Conservation (phyloP, 768 basidiomycete species). For the Tulasnella sp. region DNA sequence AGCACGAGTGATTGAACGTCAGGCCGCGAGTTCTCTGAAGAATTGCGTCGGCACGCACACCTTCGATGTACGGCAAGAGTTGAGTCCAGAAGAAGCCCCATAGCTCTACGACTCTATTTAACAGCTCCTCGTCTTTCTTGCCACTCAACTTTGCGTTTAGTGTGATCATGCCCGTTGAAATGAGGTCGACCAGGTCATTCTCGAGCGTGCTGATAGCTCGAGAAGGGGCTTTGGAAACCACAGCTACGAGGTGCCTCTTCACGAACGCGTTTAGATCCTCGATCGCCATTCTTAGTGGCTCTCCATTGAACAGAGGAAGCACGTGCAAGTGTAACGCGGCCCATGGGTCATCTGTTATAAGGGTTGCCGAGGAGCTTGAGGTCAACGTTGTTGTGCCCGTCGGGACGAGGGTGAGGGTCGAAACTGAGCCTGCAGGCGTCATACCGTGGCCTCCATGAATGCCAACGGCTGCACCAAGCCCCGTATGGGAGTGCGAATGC, state of each 20-base stretch:
- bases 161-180: conserved; percentile 86
- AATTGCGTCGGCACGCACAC: conserved; percentile 48
- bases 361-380: conserved; percentile 3
- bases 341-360: conserved; percentile 63
- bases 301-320: conserved; percentile 86
- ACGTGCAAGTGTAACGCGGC: conserved; percentile 78
- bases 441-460: conserved; percentile 44
- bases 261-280: conserved; percentile 86
- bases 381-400: conserved; percentile 2
- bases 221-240: conserved; percentile 67
- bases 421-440: conserved; percentile 48
- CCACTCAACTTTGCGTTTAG: conserved; percentile 76
- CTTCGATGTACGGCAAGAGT: conserved; percentile 81
- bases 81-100: conserved; percentile 96
- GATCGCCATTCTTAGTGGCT: conserved; percentile 78
- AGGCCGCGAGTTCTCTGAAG: not conserved
- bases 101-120: conserved; percentile 73
- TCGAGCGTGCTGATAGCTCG: conserved; percentile 71
- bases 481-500: conserved; percentile 27
- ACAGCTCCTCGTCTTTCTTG: conserved; percentile 72
- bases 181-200: conserved; percentile 74
- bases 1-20: conserved; percentile 34
- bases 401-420: conserved; percentile 36
- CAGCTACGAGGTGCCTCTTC: conserved; percentile 67
- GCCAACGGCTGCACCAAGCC: conserved; percentile 41